These are phyloP conservation scores for Blastobotrys peoriensis DNA, from an alignment of 805 yeast species.

Conservation along the genomic window DNA sequence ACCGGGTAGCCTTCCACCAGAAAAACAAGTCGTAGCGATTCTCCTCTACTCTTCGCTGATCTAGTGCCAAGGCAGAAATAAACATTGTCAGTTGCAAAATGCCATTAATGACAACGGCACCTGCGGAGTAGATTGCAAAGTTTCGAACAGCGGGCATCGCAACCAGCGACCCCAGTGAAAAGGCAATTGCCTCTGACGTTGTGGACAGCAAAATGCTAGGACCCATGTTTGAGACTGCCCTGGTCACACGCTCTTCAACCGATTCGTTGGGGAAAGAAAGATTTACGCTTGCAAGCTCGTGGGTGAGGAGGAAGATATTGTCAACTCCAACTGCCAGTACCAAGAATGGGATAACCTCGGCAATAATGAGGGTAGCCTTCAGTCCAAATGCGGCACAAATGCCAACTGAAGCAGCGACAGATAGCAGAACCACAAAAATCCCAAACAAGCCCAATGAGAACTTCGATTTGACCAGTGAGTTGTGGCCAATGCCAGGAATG, in stretches of 20 bases:
- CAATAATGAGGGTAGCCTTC: constrained; percentile 84
- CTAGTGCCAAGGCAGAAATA: constrained; percentile 62
- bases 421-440: constrained; percentile 68
- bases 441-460: constrained; percentile 80
- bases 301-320: constrained; percentile 79
- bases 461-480: constrained; percentile 45
- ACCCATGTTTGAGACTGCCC: constrained; percentile 67
- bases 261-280: constrained; percentile 41
- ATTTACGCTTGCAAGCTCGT: constrained; percentile 60
- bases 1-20: constrained; percentile 36
- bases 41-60: constrained; percentile 54
- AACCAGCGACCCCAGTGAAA: constrained; percentile 70
- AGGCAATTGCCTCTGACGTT: constrained; percentile 70
- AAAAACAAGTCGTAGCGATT: constrained; percentile 59
- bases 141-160: constrained; percentile 95
- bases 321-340: constrained; percentile 95
- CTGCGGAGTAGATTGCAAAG: constrained; percentile 86
- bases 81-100: constrained; percentile 76
- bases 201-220: constrained; percentile 83
- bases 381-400: constrained; percentile 68
- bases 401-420: constrained; percentile 81
- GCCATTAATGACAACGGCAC: constrained; percentile 74
- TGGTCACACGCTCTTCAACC: constrained; percentile 53
- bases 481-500: constrained; percentile 35
- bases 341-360: constrained; percentile 93